Percentiles rank a stretch among this genome's conserved stretches.
These are phyloP conservation scores for Apophysomyces sp. DNA, from an alignment of 371 early-diverging fungal genomes.

Conservation along the genomic window DNA sequence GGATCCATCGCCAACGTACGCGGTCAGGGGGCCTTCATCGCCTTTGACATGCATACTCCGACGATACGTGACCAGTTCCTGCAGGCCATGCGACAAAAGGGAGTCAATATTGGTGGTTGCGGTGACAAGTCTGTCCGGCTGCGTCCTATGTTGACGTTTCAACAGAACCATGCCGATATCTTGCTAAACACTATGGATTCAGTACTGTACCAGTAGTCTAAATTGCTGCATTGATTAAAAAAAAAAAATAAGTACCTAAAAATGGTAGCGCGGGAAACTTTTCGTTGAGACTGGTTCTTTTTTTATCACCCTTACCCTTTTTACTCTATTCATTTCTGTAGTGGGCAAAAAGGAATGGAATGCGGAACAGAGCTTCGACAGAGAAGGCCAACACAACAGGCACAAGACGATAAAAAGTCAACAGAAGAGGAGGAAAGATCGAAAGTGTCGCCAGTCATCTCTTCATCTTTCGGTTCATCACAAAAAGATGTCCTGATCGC, in stretches of 20 bases:
- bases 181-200: conserved; percentile 61
- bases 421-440: not conserved
- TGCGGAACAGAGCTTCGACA: not conserved
- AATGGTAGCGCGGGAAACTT: no score
- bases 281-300: not conserved
- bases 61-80: conserved; percentile 55
- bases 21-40: conserved; percentile 69
- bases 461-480: not conserved
- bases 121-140: conserved; percentile 65
- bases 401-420: not conserved
- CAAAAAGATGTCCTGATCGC: conserved; percentile 15
- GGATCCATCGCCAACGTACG: conserved; percentile 46
- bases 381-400: not conserved
- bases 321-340: no score
- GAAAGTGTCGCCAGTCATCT: not conserved
- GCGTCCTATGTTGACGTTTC: conserved; percentile 74
- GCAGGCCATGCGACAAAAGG: conserved; percentile 55
- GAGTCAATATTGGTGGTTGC: conserved; percentile 75
- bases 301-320: no score
- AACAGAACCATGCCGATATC: conserved; percentile 69
- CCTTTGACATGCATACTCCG: conserved; percentile 63
- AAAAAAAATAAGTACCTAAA: no score
- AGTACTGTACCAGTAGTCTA: conserved; percentile 3
- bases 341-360: not conserved
- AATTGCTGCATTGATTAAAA: no score